A percentile compares a stretch with the other conserved stretches of the same genome.
These are phyloP conservation scores for Didymella sp. DNA, from an alignment of 2,329 filamentous ascomycete species.

Conservation along the genomic window DNA sequence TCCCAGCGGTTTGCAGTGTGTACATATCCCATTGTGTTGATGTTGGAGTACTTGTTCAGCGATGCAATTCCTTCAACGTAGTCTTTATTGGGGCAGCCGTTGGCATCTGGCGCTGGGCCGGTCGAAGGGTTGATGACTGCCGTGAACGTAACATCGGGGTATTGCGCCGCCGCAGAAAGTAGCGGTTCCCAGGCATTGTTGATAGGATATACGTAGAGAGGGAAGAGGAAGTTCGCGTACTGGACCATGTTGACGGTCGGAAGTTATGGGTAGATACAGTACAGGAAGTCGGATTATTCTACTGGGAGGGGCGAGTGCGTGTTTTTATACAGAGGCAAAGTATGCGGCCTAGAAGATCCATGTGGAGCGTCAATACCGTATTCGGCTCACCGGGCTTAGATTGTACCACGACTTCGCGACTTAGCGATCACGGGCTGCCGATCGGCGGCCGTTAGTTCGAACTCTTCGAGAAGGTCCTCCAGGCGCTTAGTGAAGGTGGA, in stretches of 20 bases:
- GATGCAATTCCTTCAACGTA: conserved; percentile 12
- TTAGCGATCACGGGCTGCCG: background rate
- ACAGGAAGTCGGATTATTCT: no score
- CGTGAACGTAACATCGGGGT: conserved; percentile 16
- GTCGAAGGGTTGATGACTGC: conserved; percentile 19
- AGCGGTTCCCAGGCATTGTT: conserved; percentile 17
- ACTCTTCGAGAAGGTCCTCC: background rate
- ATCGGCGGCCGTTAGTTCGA: background rate
- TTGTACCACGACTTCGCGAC: background rate
- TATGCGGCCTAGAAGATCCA: background rate
- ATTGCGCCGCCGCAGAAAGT: conserved; percentile 13
- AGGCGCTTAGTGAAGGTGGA: background rate
- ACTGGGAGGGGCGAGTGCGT: background rate
- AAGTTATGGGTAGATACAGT: no score
- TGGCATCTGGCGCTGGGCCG: conserved; percentile 5
- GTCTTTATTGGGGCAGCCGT: conserved; percentile 13
- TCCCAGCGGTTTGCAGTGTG: conserved; percentile 18
- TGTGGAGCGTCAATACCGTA: background rate
- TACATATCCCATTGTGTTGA: conserved; percentile 18
- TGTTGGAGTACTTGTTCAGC: conserved; percentile 14
- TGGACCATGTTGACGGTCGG: conserved; percentile 7
- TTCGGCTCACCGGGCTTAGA: background rate
- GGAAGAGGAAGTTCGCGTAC: conserved; percentile 20
- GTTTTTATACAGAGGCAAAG: background rate
- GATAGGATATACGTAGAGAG: conserved; percentile 17